phyloP scores from a whole-genome alignment of 1,139 yeast species.

The Hyphopichia wangnamkhiaoensis region DNA sequence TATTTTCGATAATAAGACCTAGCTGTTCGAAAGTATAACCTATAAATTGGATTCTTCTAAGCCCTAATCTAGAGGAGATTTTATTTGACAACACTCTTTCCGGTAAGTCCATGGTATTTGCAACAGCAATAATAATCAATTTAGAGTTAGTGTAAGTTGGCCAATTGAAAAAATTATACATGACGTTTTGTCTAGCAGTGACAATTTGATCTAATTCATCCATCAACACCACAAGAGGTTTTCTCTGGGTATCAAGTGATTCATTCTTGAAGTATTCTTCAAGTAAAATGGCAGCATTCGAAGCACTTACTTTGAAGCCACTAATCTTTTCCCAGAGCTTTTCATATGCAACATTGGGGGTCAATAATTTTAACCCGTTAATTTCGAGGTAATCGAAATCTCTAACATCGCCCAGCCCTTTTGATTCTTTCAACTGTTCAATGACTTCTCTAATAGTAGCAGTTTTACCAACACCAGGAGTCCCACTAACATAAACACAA shows the following conservation, averaged over 20 bases:
- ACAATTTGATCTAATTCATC: constrained; percentile 95
- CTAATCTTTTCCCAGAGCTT: constrained; percentile 75
- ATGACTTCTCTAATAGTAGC: constrained; percentile 90
- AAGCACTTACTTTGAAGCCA: constrained; percentile 61
- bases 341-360: constrained; percentile 88
- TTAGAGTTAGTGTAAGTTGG: constrained; percentile 82
- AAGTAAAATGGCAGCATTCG: constrained; percentile 54
- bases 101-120: constrained; percentile 97
- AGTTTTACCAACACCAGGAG: constrained; percentile 98
- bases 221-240: constrained; percentile 73
- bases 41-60: constrained; percentile 81
- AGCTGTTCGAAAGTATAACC: constrained; percentile 86
- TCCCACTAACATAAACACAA: constrained; percentile 89
- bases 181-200: constrained; percentile 79
- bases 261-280: constrained; percentile 35
- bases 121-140: constrained; percentile 86
- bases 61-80: constrained; percentile 87
- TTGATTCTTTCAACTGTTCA: constrained; percentile 55
- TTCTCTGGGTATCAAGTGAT: constrained; percentile 20
- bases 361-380: constrained; percentile 82
- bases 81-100: constrained; percentile 86
- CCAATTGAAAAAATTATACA: constrained; percentile 98
- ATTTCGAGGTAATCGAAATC: constrained; percentile 79
- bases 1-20: constrained; percentile 67
- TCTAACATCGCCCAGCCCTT: constrained; percentile 47